Base-by-base conservation (phyloP, 2,329 filamentous ascomycete genomes). In the Penicillium corylophilum region DNA sequence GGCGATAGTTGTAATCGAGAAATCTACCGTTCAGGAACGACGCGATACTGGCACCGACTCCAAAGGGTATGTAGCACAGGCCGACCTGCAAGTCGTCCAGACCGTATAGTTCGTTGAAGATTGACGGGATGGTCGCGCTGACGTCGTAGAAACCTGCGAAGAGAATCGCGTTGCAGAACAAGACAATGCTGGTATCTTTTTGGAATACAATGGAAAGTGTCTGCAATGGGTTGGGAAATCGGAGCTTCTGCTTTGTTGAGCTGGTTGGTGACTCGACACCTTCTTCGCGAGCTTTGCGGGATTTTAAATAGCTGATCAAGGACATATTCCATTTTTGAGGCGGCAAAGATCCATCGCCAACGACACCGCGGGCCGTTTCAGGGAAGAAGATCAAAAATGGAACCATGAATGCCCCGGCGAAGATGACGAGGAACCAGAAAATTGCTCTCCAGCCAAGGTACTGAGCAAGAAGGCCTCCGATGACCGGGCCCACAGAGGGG, bases 111-210 rank as follows among this genome's bases (percentile, higher is more conserved):
- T 64, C 55, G 13, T 64, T 54, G 38, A 73, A 74, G 5, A 70
- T 66, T 0, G 68, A 63, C 0, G 74, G 69, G 2, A 74, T 71
- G 2, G 68, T 70, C 3, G 74, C 71, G 12, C 64, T 69, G 44
- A 77, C 66, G 38, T 71, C 69, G 48, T 76, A 77, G 57, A 74
- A 76, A 15, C 69, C 70, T 15, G 73, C 69, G 38, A 74, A 68
- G 3, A 72, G 57, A 10, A 77, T 52, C 1, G 71, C 73, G 24
- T 68, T 73, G 15, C 64, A 65, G 16, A 73, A 48, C 1, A 77
- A 59, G 5, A 76, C 54, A 5, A 76, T 57, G 28, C 65, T 65
- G 0, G 67, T 69, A 42, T 75, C 71, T 23, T 68, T 65, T 38
- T 71, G 63, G 23, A 64, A 61, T 5, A 70, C 60, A 39, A 71